Conservation (phyloP, 495 filamentous ascomycete genomes). For the Aspergillus homomorphus region DNA sequence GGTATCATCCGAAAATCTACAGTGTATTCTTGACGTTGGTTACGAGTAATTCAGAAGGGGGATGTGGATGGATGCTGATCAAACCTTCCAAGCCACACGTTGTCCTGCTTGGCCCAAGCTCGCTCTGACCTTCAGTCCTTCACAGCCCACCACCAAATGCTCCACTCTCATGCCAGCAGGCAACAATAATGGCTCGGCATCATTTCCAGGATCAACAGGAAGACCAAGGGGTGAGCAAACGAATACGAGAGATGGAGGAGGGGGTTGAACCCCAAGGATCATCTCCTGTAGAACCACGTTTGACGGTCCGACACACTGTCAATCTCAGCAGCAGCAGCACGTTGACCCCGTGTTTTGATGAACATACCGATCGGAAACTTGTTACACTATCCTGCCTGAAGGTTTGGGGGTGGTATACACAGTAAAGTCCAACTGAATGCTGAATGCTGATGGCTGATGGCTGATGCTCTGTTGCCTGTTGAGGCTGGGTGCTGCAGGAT, state of each 20-base stretch:
- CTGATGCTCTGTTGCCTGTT: not conserved
- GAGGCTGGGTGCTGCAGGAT: not conserved
- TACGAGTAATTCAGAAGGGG: constrained; percentile 35
- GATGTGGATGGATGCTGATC: constrained; percentile 12
- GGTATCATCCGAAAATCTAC: too few relatives aligned
- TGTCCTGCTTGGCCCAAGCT: constrained; percentile 10
- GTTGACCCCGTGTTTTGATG: too few relatives aligned
- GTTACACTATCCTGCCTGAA: too few relatives aligned
- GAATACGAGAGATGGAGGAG: constrained; percentile 10
- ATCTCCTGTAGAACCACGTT: not conserved
- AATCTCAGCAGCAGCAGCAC: not conserved
- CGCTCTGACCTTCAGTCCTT: not conserved
- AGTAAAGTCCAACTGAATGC: too few relatives aligned
- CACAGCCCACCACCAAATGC: not conserved
- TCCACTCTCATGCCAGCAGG: not conserved
- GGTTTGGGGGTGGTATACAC: too few relatives aligned
- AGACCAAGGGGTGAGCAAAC: not conserved
- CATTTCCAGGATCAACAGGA: too few relatives aligned
- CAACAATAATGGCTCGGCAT: constrained; percentile 1
- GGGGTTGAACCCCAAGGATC: not conserved
- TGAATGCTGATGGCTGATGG: too few relatives aligned
- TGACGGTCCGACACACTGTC: not conserved
- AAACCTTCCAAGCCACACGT: constrained; percentile 1
- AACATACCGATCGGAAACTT: too few relatives aligned
- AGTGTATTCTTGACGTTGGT: too few relatives aligned